These are phyloP conservation scores for Choiromyces venosus DNA, from an alignment of 495 filamentous ascomycete species.

Conservation along the genomic window DNA sequence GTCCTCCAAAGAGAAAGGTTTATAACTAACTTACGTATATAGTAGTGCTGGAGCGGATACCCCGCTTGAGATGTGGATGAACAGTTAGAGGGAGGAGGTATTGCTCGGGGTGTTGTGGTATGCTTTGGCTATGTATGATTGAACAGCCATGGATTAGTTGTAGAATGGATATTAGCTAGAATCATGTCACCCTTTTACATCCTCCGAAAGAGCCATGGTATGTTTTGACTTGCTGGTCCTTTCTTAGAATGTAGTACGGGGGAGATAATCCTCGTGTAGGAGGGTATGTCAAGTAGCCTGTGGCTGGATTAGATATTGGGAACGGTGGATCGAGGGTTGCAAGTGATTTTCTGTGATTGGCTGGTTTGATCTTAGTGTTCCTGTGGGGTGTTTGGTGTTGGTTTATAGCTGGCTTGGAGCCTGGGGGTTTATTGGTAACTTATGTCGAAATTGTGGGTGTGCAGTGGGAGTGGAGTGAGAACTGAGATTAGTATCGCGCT, in stretches of 20 bases:
- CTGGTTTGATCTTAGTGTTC: not conserved
- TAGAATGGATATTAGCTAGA: constrained; percentile 53
- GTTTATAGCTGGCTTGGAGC: not conserved
- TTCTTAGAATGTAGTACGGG: not conserved
- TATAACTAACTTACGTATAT: constrained; percentile 54
- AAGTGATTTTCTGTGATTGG: not conserved
- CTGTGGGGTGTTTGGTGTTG: not conserved
- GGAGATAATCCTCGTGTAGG: constrained; percentile 5
- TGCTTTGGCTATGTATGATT: constrained; percentile 18
- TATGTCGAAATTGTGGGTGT: not conserved
- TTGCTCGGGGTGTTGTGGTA: constrained; percentile 49
- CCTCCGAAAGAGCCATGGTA: constrained; percentile 52
- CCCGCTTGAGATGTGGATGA: constrained; percentile 45
- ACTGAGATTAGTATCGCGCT: not conserved
- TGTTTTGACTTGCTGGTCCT: not conserved
- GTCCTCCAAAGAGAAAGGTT: constrained; percentile 49
- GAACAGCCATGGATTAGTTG: constrained; percentile 38
- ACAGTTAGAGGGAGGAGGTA: constrained; percentile 53
- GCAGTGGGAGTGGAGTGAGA: not conserved
- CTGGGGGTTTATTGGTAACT: not conserved
- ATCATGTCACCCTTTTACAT: constrained; percentile 55
- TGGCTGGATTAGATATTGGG: not conserved
- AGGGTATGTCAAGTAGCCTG: constrained; percentile 21
- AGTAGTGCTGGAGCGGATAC: constrained; percentile 51
- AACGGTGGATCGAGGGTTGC: too few species aligned